These are phyloP conservation scores for Plectosphaerella cucumerina DNA, from an alignment of 2,329 filamentous ascomycete genomes.

Conservation along the genomic window DNA sequence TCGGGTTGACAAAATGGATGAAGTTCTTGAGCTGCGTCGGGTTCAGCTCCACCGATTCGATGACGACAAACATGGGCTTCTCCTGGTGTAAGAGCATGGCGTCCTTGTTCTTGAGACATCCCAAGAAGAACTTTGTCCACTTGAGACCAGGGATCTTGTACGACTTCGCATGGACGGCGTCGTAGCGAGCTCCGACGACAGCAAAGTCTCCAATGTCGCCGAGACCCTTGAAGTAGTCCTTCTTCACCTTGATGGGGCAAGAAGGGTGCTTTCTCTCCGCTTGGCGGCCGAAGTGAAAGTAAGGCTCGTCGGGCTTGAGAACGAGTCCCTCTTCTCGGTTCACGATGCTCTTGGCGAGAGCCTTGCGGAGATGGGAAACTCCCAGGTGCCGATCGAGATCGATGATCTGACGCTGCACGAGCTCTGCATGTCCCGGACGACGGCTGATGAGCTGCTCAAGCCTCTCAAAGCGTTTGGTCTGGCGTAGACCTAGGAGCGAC, in stretches of 20 bases:
- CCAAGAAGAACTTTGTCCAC: constrained; percentile 81
- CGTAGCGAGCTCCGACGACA: constrained; percentile 70
- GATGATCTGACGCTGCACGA: constrained; percentile 64
- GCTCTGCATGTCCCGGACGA: constrained; percentile 57
- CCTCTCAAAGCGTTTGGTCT: constrained; percentile 56
- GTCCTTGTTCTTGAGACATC: constrained; percentile 67
- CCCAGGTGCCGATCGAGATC: constrained; percentile 56
- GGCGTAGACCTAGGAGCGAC: constrained; percentile 45
- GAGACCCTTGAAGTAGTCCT: constrained; percentile 72
- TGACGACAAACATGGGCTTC: constrained; percentile 60
- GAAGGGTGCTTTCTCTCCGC: constrained; percentile 31
- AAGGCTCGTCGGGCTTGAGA: constrained; percentile 75
- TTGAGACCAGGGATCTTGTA: constrained; percentile 50
- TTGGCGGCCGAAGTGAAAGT: constrained; percentile 57
- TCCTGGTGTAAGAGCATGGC: constrained; percentile 46
- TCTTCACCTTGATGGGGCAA: constrained; percentile 78
- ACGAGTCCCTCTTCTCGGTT: constrained; percentile 73
- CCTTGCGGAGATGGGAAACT: constrained; percentile 50
- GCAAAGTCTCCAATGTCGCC: constrained; percentile 83
- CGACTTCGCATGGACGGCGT: constrained; percentile 56
- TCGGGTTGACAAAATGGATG: constrained; percentile 40
- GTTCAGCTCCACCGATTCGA: constrained; percentile 59
- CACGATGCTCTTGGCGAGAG: constrained; percentile 65
- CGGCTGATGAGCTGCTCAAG: constrained; percentile 51
- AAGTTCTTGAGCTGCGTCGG: constrained; percentile 47